A percentile compares a stretch with the other conserved stretches of the same genome.
phyloP scores from a whole-genome alignment of 2,329 filamentous ascomycete genomes.

The Alternaria sp. region DNA sequence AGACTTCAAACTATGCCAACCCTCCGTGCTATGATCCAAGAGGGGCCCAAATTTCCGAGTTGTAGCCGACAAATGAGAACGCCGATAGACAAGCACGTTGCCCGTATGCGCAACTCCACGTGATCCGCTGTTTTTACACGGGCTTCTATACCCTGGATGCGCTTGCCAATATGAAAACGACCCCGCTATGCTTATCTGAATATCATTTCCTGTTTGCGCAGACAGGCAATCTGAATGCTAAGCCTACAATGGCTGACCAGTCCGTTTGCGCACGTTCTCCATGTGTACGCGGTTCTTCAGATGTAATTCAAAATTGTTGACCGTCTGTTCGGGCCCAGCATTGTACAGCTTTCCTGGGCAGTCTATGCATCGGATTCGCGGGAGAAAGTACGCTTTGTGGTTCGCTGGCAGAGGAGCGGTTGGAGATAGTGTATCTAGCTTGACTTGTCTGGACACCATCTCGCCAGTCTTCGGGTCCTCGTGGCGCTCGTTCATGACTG shows the following conservation, averaged over 20 bases:
- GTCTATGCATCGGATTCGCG: conserved; percentile 88
- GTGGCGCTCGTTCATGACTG: conserved; percentile 69
- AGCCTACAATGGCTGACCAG: conserved; percentile 20
- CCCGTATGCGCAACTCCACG: conserved; percentile 13
- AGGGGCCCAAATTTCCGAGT: conserved; percentile 18
- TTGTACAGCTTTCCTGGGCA: conserved; percentile 95
- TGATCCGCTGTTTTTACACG: conserved; percentile 30
- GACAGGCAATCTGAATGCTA: background rate
- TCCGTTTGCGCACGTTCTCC: conserved; percentile 44
- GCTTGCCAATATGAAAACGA: conserved; percentile 15
- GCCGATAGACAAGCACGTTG: conserved; percentile 34
- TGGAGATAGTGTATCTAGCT: conserved; percentile 54
- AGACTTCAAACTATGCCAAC: conserved; percentile 4
- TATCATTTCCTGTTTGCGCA: conserved; percentile 1
- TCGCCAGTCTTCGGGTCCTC: conserved; percentile 63
- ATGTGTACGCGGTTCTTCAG: conserved; percentile 80
- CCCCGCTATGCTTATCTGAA: conserved; percentile 10
- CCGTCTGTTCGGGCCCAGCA: conserved; percentile 81
- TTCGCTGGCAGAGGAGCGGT: conserved; percentile 64
- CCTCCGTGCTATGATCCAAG: conserved; percentile 9
- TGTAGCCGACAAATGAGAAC: conserved; percentile 35
- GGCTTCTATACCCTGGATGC: conserved; percentile 14
- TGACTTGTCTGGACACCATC: conserved; percentile 55
- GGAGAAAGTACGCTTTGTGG: conserved; percentile 81
- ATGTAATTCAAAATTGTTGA: conserved; percentile 92